Evolutionary conservation across 768 basidiomycete genomes (phyloP).

Genomic region (Tricholoma sp.): DNA sequence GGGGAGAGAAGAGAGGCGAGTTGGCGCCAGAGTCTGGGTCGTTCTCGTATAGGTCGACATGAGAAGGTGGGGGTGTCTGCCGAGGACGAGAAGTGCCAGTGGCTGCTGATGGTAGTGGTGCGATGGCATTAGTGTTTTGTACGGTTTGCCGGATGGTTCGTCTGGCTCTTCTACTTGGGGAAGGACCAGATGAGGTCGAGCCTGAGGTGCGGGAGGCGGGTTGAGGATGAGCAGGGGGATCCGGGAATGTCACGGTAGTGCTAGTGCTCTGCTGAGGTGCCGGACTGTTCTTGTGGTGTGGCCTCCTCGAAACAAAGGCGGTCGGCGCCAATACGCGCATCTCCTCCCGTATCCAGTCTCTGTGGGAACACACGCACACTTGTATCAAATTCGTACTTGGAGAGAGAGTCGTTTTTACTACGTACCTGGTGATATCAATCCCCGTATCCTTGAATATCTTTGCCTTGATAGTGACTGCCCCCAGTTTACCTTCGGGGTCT

Average conservation of each 20-base stretch:
- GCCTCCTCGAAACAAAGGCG: slow-evolving; percentile 8
- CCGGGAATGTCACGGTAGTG: not conserved
- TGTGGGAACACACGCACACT: not conserved
- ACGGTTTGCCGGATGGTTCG: not conserved
- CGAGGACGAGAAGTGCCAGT: not conserved
- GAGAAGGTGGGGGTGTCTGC: not conserved
- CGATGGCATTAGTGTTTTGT: not conserved
- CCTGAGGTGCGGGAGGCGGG: not conserved
- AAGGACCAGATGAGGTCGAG: not conserved
- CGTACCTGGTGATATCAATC: slow-evolving; percentile 22
- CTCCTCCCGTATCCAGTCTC: slow-evolving; percentile 8
- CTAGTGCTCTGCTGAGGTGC: not conserved
- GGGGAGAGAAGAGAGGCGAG: not conserved
- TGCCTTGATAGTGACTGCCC: slow-evolving; percentile 24
- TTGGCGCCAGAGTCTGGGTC: not conserved
- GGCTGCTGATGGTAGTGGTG: too few relatives aligned
- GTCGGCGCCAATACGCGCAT: slow-evolving; percentile 4
- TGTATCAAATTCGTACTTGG: not conserved
- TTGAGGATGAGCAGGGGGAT: not conserved
- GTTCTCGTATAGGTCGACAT: not conserved
- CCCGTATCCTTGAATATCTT: slow-evolving; percentile 25
- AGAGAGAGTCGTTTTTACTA: too few relatives aligned
- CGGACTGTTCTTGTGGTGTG: slow-evolving; percentile 2
- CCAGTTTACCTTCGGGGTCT: slow-evolving; percentile 24
- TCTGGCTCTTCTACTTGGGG: not conserved